Base-by-base conservation (phyloP, 148 eudicot genomes). In the Camellia japonica region DNA sequence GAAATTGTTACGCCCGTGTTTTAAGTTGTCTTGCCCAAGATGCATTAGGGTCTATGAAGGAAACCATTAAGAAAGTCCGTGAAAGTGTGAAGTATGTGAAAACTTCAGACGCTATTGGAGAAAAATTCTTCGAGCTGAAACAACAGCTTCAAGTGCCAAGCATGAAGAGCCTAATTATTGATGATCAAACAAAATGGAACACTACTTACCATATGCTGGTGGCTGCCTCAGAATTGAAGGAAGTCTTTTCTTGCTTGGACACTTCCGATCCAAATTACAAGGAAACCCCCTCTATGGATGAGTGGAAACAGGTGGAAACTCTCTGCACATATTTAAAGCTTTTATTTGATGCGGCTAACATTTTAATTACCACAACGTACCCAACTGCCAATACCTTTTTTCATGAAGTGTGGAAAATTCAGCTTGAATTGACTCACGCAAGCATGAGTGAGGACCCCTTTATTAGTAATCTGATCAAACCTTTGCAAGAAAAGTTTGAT, bases 191-290 rank as follows among this genome's bases (percentile, higher is more conserved):
- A 20, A 88, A 84, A 82, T 97, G 98, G 98, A 87, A 91, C 83
- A 89, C 96, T 14, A 97, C 98, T 78, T 94, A 87, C 83, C 85
- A 87, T 20, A 94, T 97, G 99, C 83, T 97, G 76, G 85, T 89
- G 83, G 87, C 91, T 56, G 98, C 96, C 18, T 87, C 78, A 23
- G 91, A 92, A 77, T 55, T 90, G 16, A 90, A 92, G 85, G 90
- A 94, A 84, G 92, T 92, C 3, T 92, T 94, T 79, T 84, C 82
- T 73, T 87, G 90, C 71, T 86, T 94, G 54, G 94, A 88, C 79
- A 80, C 92, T 15, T 83, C 79, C 38, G 99, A 92, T 86, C 81
- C 88, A 7, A 77, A 88, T 73, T 89, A 87, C 82, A 76, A 78
- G 67, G 82, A 59, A 38, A 76, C 83, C 61, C 89, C 78, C 3